phyloP scores from a whole-genome alignment of 345 rosid species.

The Linum trigynum region DNA sequence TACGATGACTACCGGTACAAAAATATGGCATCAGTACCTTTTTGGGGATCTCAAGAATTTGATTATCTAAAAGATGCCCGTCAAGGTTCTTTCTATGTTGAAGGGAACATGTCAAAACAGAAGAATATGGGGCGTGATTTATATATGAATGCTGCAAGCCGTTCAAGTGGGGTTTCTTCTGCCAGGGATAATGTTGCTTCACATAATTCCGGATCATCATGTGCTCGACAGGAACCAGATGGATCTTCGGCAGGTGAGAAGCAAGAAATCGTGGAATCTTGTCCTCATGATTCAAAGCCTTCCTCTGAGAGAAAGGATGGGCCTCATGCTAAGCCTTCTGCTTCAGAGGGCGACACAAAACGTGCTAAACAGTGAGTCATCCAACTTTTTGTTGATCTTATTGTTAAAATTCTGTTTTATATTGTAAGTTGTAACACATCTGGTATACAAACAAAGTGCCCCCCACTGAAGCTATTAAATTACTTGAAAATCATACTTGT shows the following conservation, averaged over 20 bases:
- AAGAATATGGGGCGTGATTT: constrained; percentile 46
- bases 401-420: not conserved
- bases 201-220: constrained; percentile 43
- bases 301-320: constrained; percentile 50
- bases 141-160: constrained; percentile 30
- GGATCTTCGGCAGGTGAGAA: constrained; percentile 36
- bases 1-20: constrained; percentile 52
- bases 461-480: not conserved
- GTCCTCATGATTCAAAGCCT: constrained; percentile 39
- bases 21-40: constrained; percentile 32
- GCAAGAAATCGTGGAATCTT: constrained; percentile 46
- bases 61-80: constrained; percentile 48
- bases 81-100: constrained; percentile 36
- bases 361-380: constrained; percentile 71
- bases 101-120: constrained; percentile 38
- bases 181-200: constrained; percentile 38
- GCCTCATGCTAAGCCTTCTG: constrained; percentile 22
- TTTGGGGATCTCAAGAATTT: constrained; percentile 59
- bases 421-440: not conserved
- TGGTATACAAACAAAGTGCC: not conserved
- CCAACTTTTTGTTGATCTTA: not conserved
- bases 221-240: constrained; percentile 43
- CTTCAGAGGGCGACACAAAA: constrained; percentile 24
- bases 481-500: too few species aligned
- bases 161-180: constrained; percentile 38